These are phyloP conservation scores for Botrytis sinoallii DNA, from an alignment of 2,329 filamentous ascomycete species.

Conservation along the genomic window DNA sequence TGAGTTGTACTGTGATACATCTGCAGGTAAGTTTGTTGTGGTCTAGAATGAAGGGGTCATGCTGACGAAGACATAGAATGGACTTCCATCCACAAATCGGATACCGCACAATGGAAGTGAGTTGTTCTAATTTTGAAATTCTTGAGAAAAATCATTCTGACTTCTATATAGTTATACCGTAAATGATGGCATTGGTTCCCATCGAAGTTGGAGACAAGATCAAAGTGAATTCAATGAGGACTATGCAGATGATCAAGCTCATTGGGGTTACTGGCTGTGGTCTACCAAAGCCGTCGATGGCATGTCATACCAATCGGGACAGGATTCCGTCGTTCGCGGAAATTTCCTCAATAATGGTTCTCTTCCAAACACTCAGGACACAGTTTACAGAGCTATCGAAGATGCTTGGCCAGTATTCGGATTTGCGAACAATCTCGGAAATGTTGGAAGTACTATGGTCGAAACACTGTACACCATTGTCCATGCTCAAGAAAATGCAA, in stretches of 20 bases:
- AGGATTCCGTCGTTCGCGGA: conserved; percentile 60
- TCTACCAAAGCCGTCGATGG: conserved; percentile 58
- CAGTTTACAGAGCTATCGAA: conserved; percentile 62
- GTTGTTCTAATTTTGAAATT: conserved; percentile 56
- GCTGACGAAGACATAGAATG: conserved; percentile 53
- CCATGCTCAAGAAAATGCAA: conserved; percentile 33
- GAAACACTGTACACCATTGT: conserved; percentile 32
- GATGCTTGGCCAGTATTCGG: conserved; percentile 78
- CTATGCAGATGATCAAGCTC: conserved; percentile 48
- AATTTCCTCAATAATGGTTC: conserved; percentile 62
- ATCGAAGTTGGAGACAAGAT: conserved; percentile 28
- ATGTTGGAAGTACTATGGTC: conserved; percentile 25
- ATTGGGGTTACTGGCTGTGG: conserved; percentile 81
- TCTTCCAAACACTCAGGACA: conserved; percentile 63
- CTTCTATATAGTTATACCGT: conserved; percentile 34
- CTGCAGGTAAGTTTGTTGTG: conserved; percentile 52
- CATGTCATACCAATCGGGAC: conserved; percentile 66
- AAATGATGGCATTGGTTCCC: conserved; percentile 29
- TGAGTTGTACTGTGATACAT: conserved; percentile 70
- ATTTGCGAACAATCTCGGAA: conserved; percentile 45
- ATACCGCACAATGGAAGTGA: conserved; percentile 58
- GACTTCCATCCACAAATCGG: conserved; percentile 57
- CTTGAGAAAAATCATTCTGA: conserved; percentile 47
- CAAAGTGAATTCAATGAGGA: conserved; percentile 36
- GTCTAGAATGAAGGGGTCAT: not conserved